These are phyloP conservation scores for Rhodofomes roseus DNA, from an alignment of 1,284 basidiomycete species.

Conservation along the genomic window DNA sequence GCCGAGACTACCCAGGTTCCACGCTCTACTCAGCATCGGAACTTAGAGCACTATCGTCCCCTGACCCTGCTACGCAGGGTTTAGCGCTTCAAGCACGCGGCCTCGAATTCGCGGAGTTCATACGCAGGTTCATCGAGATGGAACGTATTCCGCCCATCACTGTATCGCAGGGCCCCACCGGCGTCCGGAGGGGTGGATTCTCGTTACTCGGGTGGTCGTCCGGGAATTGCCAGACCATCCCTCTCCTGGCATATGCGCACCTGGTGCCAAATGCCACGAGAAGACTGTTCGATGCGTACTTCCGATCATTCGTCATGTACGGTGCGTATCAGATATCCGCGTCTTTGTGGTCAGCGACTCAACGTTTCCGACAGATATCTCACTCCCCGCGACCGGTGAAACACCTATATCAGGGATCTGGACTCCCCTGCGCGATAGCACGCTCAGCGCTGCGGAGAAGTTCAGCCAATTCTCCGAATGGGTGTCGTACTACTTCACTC, in stretches of 20 bases:
- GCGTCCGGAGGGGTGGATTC: constrained; percentile 3
- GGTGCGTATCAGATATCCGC: constrained; percentile 4
- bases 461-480: constrained; percentile 7
- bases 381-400: constrained; percentile 1
- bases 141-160: constrained; percentile 8
- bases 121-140: constrained; percentile 9
- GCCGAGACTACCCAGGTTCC: constrained; percentile 22
- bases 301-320: constrained; percentile 8
- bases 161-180: background rate
- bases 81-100: constrained; percentile 8
- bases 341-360: background rate
- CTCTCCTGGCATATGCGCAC: constrained; percentile 8
- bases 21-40: constrained; percentile 15
- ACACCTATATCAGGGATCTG: background rate
- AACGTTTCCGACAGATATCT: constrained; percentile 1
- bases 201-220: constrained; percentile 11
- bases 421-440: constrained; percentile 2
- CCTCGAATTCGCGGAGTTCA: constrained; percentile 7
- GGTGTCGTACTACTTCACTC: constrained; percentile 15
- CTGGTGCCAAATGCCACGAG: constrained; percentile 4
- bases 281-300: constrained; percentile 4
- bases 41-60: constrained; percentile 6
- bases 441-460: constrained; percentile 7
- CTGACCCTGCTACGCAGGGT: constrained; percentile 6
- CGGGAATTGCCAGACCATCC: constrained; percentile 7